Conservation (phyloP, 345 rosid genomes). For the Eucalyptus coolabah region DNA sequence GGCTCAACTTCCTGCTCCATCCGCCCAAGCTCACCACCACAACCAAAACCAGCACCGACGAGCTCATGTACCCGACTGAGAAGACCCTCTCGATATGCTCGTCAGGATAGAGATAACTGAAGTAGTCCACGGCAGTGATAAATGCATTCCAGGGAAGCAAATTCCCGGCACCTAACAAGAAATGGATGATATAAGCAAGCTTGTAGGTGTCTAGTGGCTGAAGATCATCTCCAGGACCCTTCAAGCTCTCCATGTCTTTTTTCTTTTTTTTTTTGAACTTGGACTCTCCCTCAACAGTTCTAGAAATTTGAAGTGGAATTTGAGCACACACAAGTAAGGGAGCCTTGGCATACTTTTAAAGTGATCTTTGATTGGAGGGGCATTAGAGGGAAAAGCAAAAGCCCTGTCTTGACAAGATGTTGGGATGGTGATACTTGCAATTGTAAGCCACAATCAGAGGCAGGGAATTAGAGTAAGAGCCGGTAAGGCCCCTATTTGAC, state of each 20-base stretch:
- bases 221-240: neutral
- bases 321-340: neutral
- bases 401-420: neutral
- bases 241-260: neutral
- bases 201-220: slow-evolving; percentile 45
- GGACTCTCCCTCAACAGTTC: neutral
- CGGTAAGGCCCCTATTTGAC: neutral
- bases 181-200: slow-evolving; percentile 71
- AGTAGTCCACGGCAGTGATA: slow-evolving; percentile 87
- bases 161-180: slow-evolving; percentile 88
- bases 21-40: slow-evolving; percentile 43
- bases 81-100: slow-evolving; percentile 78
- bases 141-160: slow-evolving; percentile 95
- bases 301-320: neutral
- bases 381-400: neutral
- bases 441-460: neutral
- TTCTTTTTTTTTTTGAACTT: neutral
- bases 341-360: neutral
- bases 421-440: neutral
- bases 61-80: slow-evolving; percentile 83
- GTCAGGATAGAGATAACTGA: slow-evolving; percentile 51
- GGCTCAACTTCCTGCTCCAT: slow-evolving; percentile 42
- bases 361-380: neutral
- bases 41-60: slow-evolving; percentile 57
- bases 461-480: neutral